Base-by-base conservation (phyloP, 75 land plant species). In the Cupressus sempervirens region DNA sequence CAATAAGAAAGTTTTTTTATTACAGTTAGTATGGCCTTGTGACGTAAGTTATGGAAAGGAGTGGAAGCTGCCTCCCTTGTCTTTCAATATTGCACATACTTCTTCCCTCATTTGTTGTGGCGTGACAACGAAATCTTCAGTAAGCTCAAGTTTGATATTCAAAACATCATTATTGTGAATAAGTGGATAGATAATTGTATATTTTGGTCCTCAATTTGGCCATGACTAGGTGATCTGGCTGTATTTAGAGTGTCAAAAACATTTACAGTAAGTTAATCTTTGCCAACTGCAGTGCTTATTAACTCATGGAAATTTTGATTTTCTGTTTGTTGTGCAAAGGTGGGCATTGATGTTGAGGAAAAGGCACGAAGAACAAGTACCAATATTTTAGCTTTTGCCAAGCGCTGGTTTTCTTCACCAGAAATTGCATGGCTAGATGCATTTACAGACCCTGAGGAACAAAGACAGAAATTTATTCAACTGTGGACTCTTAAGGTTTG, bases 301-400 rank as follows among this genome's bases (percentile, higher is more conserved):
- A 45, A 4, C 30, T 41, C 12, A 18, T 2, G 14, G n/a, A 79
- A 7, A 41, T 30, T 79, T 79, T 45, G 26, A 77, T 77, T 43
- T 77, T 1, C 81, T 43, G 15, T 0, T 26, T 82, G 41, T 23
- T 35, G 83, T 43, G 73, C 36, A 23, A 50, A 96, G 96, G 91
- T 96, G 88, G 98, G 98, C 45, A 86, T 96, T 84, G 98, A 96
- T 86, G 92, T 96, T 45, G 98, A 96, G 91, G 95, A 93, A 84
- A 96, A 91, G 83, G 73, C 88, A 56, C 89, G 98, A 18, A 89
- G 58, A 74, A 40, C 85, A 73, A 87, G 86, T 73, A 87, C 84
- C 54, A 87, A 90, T 80, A 79, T 92, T 26, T 43, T 91, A 72
- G 81, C 89, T 62, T 91, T 96, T 88, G 93, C 97, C 50, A 87